Evolutionary conservation across 2,329 filamentous ascomycete species (phyloP).

Genomic region (Aspergillus melleus): DNA sequence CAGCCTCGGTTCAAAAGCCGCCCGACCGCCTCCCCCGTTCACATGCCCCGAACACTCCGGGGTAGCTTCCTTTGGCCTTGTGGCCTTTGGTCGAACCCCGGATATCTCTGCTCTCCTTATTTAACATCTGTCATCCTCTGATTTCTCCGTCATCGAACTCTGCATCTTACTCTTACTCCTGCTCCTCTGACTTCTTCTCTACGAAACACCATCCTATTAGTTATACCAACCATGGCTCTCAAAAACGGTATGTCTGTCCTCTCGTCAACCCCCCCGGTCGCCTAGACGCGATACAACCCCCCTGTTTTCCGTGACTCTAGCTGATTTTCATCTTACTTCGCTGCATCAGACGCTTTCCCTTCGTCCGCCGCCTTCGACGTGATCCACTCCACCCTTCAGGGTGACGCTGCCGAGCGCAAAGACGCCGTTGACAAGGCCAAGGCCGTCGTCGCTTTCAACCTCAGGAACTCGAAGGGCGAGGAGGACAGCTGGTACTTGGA

Average conservation of each 20-base stretch:
- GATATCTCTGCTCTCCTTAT: slow-evolving; percentile 1
- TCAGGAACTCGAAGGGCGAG: slow-evolving; percentile 83
- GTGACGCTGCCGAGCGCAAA: slow-evolving; percentile 72
- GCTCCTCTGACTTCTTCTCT: not conserved
- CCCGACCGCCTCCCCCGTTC: slow-evolving; percentile 19
- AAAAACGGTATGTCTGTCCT: slow-evolving; percentile 61
- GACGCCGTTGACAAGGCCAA: slow-evolving; percentile 86
- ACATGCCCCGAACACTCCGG: slow-evolving; percentile 23
- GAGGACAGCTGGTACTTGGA: slow-evolving; percentile 92
- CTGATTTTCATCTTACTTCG: slow-evolving; percentile 9
- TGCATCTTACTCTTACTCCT: not conserved
- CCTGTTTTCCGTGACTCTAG: not conserved
- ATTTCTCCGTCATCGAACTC: not conserved
- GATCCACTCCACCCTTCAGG: slow-evolving; percentile 71
- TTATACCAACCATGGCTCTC: slow-evolving; percentile 62
- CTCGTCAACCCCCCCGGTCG: not conserved
- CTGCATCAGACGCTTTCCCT: slow-evolving; percentile 71
- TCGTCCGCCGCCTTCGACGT: slow-evolving; percentile 87
- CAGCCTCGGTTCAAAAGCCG: slow-evolving; percentile 19
- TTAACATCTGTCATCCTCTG: slow-evolving; percentile 6
- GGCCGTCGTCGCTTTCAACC: slow-evolving; percentile 83
- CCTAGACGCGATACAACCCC: not conserved
- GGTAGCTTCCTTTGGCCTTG: slow-evolving; percentile 21
- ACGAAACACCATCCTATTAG: not conserved
- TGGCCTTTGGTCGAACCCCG: slow-evolving; percentile 2